Evolutionary conservation across 164 flowering plant species (phyloP).

Genomic region (Kalanchoe fedtschenkoi): DNA sequence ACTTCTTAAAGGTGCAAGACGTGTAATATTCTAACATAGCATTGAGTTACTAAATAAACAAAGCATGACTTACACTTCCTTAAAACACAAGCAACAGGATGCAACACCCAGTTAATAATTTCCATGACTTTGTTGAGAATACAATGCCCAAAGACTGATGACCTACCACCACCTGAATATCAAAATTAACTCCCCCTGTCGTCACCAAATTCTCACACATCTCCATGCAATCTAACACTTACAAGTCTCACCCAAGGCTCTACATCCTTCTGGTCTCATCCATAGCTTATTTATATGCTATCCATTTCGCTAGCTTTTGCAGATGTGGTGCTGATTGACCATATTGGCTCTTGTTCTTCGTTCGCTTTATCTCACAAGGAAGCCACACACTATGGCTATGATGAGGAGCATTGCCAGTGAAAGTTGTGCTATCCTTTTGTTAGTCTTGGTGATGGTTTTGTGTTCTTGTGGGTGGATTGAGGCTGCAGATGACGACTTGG

Average conservation of each 20-base stretch:
- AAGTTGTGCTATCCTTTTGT: conserved; percentile 8
- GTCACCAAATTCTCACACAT: too few species aligned
- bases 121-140: not conserved
- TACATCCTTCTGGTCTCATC: not conserved
- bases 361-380: not conserved
- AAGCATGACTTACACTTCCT: not conserved
- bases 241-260: not conserved
- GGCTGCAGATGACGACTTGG: conserved; percentile 14
- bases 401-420: not conserved
- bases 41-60: too few species aligned
- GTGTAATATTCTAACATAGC: too few species aligned
- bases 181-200: not conserved
- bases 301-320: not conserved
- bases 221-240: not conserved
- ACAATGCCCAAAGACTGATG: not conserved
- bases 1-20: too few species aligned
- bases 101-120: not conserved
- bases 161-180: conserved; percentile 4
- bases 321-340: conserved; percentile 2
- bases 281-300: not conserved
- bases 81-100: not conserved
- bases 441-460: conserved; percentile 6
- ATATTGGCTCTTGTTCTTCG: not conserved
- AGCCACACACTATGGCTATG: not conserved
- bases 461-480: conserved; percentile 10